Conservation (phyloP, 2,329 filamentous ascomycete genomes). For the Neoascochyta sp. region DNA sequence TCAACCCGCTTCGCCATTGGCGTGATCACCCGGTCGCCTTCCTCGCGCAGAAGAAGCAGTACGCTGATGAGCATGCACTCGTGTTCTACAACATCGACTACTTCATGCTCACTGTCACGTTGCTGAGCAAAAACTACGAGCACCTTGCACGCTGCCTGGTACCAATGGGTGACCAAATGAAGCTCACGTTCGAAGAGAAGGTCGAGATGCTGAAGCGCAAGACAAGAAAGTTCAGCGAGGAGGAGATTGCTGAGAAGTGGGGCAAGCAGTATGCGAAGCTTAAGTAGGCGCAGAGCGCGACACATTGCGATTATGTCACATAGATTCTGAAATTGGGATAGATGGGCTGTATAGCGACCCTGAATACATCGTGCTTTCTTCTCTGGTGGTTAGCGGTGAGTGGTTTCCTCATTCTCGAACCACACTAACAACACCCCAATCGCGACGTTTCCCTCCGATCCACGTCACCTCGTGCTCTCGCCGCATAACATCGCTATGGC, state of each 20-base stretch:
- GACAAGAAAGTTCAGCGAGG: slow-evolving; percentile 63
- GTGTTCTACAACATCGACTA: slow-evolving; percentile 82
- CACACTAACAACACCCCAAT: too few species aligned
- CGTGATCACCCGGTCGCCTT: slow-evolving; percentile 74
- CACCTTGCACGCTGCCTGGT: slow-evolving; percentile 67
- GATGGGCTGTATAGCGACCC: too few species aligned
- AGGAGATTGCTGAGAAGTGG: slow-evolving; percentile 61
- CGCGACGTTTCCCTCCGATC: too few species aligned
- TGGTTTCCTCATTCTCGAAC: too few species aligned
- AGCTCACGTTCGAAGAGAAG: slow-evolving; percentile 61
- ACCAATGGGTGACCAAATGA: slow-evolving; percentile 68
- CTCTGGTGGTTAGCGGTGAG: too few species aligned
- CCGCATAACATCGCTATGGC: too few species aligned
- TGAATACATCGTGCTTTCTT: too few species aligned
- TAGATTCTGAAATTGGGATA: too few species aligned
- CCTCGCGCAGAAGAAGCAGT: slow-evolving; percentile 64
- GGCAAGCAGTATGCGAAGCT: slow-evolving; percentile 31
- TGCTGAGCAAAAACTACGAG: slow-evolving; percentile 68
- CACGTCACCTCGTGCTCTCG: too few species aligned
- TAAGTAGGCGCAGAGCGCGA: too few species aligned
- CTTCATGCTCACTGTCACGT: slow-evolving; percentile 66
- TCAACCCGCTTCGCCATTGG: slow-evolving; percentile 77
- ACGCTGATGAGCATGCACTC: slow-evolving; percentile 63
- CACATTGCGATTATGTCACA: too few species aligned
- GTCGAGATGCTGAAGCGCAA: slow-evolving; percentile 61